Evolutionary conservation across 352 stramenopile genomes (phyloP), one percentile per base, ranked within the genome.

Genomic region (Phytophthora aleatoria): DNA sequence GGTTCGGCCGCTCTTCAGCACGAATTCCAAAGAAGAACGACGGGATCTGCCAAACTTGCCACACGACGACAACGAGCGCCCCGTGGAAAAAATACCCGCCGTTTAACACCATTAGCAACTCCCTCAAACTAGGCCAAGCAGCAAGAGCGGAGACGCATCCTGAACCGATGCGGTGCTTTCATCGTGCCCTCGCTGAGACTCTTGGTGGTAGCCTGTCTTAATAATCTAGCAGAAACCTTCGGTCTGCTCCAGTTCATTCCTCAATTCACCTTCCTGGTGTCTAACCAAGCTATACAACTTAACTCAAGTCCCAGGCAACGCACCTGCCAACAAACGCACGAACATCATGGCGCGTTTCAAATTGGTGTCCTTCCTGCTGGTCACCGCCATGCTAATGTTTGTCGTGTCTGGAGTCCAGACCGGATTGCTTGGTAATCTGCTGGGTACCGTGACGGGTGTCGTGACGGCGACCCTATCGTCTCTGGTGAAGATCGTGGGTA

Each of bases 231-330:
- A n/a, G 35, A 41, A 41, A 41, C 5, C 35, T n/a, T 41, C 35
- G n/a, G 35, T 27, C 35, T 27, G 27, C 43, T 55, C 28, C 13
- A 48, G 27, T n/a, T 74, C 70, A 77, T 77, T 74, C 53, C 61
- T 62, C 61, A 74, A 77, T 72, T 77, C 61, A 64, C 66, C 69
- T 66, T 52, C 43, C 41, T 33, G 61, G 67, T 71, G 61, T 61
- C 67, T 64, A 62, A 68, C 61, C 9, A 74, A 44, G 26, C 47
- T 48, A n/a, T 16, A 44, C 39, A 11, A 54, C 33, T 50, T 33
- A 44, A 47, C 30, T 47, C 30, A 57, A 55, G 27, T 1, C 20
- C 31, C 39, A 61, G 31, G 16, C 43, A 43, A 36, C 47, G 30
- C 13, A 7, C 12, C 30, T n/a, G 11, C 39, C 10, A 26, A 3